Conservation (phyloP, 2,329 filamentous ascomycete genomes). For the Fusarium proliferatum region DNA sequence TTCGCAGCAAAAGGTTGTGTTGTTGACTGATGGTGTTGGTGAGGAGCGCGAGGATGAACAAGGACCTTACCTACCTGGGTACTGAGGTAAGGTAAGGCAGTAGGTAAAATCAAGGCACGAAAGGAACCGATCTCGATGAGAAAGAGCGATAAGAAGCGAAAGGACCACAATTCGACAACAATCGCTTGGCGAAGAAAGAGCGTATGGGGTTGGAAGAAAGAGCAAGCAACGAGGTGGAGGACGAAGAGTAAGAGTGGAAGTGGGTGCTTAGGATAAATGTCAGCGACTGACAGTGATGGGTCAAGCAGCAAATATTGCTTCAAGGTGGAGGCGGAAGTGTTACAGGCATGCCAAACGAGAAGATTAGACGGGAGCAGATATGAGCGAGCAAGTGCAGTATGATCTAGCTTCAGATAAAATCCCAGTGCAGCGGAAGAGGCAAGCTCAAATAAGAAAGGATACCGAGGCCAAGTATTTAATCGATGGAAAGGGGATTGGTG, state of each 20-base stretch:
- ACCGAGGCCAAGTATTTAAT: conserved; percentile 16
- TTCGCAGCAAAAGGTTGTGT: conserved; percentile 8
- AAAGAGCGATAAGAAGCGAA: conserved; percentile 42
- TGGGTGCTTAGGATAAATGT: conserved; percentile 10
- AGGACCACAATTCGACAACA: conserved; percentile 19
- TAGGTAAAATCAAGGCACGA: conserved; percentile 15
- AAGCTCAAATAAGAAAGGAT: conserved; percentile 39
- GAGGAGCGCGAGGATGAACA: neutral
- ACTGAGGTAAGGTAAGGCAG: neutral
- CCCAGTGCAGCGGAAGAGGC: conserved; percentile 22
- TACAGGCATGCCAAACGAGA: neutral
- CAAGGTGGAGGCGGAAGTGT: conserved; percentile 12
- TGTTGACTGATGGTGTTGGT: conserved; percentile 9
- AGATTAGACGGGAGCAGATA: conserved; percentile 14
- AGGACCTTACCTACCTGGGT: neutral
- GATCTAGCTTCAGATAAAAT: neutral
- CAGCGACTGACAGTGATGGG: conserved; percentile 15
- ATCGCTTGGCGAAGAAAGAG: conserved; percentile 31
- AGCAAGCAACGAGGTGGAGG: conserved; percentile 9
- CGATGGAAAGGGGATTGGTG: conserved; percentile 24
- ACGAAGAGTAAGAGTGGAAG: neutral
- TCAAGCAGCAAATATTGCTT: neutral
- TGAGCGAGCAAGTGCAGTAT: conserved; percentile 16
- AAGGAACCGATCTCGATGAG: conserved; percentile 16
- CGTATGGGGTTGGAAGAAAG: conserved; percentile 20